Conservation (phyloP, 495 filamentous ascomycete genomes). For the Aspergillus baeticus region DNA sequence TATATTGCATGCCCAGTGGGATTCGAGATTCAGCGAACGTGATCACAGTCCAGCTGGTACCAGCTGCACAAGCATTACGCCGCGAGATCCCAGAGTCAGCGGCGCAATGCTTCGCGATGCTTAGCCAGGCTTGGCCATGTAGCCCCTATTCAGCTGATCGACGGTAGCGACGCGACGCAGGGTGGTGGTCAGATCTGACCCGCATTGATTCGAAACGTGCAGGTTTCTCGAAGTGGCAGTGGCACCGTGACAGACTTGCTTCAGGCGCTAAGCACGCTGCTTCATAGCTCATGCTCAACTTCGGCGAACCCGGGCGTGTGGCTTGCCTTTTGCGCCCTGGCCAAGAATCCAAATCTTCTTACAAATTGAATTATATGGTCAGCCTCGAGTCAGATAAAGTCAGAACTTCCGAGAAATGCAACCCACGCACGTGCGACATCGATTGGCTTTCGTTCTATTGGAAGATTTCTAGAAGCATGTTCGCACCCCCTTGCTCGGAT, state of each 20-base stretch:
- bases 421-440: neutral
- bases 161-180: neutral
- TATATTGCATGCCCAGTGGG: slow-evolving; percentile 1
- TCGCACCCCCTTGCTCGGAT: neutral
- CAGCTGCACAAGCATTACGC: neutral
- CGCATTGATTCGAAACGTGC: neutral
- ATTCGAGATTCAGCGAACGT: slow-evolving; percentile 2
- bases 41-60: neutral
- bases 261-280: neutral
- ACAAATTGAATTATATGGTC: neutral
- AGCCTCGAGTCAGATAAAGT: neutral
- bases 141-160: neutral
- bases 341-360: neutral
- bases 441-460: neutral
- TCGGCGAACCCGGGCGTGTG: neutral
- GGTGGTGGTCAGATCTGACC: neutral
- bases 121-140: slow-evolving; percentile 6
- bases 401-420: neutral
- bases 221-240: neutral
- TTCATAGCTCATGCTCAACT: neutral
- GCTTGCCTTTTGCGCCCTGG: neutral
- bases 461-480: neutral
- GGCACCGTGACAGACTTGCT: neutral
- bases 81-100: neutral
- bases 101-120: neutral